Percentiles rank a stretch among this genome's conserved stretches.
Conservation (phyloP, 176 grass and related monocot genomes). For the Pontederia paniculata region DNA sequence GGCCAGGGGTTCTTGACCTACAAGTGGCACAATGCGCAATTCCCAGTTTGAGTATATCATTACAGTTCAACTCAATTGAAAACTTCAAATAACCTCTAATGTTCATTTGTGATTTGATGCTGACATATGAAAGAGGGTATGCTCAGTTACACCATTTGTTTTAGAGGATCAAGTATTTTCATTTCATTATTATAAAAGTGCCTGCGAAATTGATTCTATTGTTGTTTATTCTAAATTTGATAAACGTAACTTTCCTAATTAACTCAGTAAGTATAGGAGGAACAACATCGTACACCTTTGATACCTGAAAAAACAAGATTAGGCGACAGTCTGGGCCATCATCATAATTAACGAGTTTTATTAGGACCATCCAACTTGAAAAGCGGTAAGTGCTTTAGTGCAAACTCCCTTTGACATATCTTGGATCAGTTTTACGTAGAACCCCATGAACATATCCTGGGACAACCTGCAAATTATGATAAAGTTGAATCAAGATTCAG, state of each 20-base stretch:
- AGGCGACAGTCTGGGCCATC: neutral
- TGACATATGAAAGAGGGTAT: too few species aligned
- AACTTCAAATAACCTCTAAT: too few species aligned
- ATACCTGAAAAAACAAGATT: slow-evolving; percentile 56
- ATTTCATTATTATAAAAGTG: neutral
- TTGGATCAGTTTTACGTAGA: slow-evolving; percentile 86
- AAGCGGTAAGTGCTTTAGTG: slow-evolving; percentile 87
- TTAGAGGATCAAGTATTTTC: too few species aligned
- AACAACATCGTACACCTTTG: slow-evolving; percentile 93
- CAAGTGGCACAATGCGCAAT: neutral
- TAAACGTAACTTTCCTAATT: slow-evolving; percentile 57
- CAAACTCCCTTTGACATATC: slow-evolving; percentile 95
- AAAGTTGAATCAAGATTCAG: too few species aligned
- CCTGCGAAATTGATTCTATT: neutral
- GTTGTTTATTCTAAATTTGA: neutral
- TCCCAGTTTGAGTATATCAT: neutral
- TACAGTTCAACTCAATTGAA: too few species aligned
- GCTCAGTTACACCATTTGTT: too few species aligned
- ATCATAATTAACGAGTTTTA: neutral
- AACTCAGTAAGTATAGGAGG: slow-evolving; percentile 84
- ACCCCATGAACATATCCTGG: slow-evolving; percentile 98
- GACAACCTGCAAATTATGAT: slow-evolving; percentile 41
- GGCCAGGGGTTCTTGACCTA: slow-evolving; percentile 99
- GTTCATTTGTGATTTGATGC: too few species aligned
- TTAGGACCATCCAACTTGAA: slow-evolving; percentile 70